phyloP scores from a whole-genome alignment of 148 eudicot species.

The Vaccinium myrtillus region DNA sequence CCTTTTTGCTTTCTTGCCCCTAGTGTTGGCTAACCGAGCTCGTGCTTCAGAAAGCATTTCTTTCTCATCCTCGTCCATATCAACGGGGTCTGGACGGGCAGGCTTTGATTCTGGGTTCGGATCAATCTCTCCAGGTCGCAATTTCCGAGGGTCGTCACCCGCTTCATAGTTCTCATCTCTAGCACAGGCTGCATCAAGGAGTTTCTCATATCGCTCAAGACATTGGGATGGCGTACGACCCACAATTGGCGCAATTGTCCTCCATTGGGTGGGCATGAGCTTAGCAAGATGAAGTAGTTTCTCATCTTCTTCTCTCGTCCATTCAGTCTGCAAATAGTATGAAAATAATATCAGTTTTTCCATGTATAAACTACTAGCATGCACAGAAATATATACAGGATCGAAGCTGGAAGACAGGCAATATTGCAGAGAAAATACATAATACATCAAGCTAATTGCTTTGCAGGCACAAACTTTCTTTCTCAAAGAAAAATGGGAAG shows the following conservation, averaged over 20 bases:
- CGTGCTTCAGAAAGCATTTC: conserved; percentile 99
- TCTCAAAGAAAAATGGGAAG: not conserved
- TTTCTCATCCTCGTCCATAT: conserved; percentile 99
- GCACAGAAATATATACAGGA: not conserved
- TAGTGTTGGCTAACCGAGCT: conserved; percentile 91
- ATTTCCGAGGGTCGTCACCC: conserved; percentile 90
- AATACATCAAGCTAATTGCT: not conserved
- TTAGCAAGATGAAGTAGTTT: conserved; percentile 94
- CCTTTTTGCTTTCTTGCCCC: conserved; percentile 98
- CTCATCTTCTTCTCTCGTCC: conserved; percentile 99
- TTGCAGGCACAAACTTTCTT: not conserved
- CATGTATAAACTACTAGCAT: not conserved
- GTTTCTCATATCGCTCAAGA: conserved; percentile 94
- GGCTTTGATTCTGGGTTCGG: conserved; percentile 99
- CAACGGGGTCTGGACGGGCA: conserved; percentile 99
- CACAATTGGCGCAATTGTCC: conserved; percentile 96
- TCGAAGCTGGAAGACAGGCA: not conserved
- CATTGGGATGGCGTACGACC: conserved; percentile 99
- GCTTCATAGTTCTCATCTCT: conserved; percentile 93
- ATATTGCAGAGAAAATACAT: not conserved
- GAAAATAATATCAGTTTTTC: conserved; percentile 12
- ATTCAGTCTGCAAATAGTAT: conserved; percentile 69
- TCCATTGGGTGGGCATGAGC: conserved; percentile 99
- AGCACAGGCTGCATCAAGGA: conserved; percentile 96
- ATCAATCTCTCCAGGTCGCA: conserved; percentile 98